Conservation (phyloP, 2,329 filamentous ascomycete species). For the Anthostomella pinea region DNA sequence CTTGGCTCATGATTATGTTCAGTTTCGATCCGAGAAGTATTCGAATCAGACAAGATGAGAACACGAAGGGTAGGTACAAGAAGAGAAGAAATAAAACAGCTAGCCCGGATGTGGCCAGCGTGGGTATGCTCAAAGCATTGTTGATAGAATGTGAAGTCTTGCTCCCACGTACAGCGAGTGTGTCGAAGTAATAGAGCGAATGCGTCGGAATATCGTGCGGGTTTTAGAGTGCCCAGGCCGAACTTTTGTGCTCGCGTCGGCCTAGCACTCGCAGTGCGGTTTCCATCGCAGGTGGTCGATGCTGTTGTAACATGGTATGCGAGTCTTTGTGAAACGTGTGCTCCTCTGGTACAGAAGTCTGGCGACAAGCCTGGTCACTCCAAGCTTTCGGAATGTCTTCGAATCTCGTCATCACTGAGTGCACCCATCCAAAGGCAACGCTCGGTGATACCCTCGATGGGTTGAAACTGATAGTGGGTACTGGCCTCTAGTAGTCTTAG, state of each 20-base stretch:
- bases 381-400: slow-evolving; percentile 48
- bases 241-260: too few species aligned
- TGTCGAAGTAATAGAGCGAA: too few species aligned
- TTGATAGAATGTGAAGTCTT: slow-evolving; percentile 1
- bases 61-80: slow-evolving; percentile 18
- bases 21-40: slow-evolving; percentile 4
- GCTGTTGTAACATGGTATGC: slow-evolving; percentile 19
- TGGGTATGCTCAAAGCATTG: neutral
- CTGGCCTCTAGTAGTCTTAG: slow-evolving; percentile 77
- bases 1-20: slow-evolving; percentile 8
- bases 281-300: too few species aligned
- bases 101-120: too few species aligned
- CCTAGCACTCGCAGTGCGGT: too few species aligned
- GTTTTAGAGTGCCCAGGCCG: too few species aligned
- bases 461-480: slow-evolving; percentile 68
- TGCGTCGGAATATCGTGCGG: too few species aligned
- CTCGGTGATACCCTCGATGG: slow-evolving; percentile 74
- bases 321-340: slow-evolving; percentile 11
- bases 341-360: too few species aligned
- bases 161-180: too few species aligned
- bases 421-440: slow-evolving; percentile 84
- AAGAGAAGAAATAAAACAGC: slow-evolving; percentile 14
- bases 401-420: slow-evolving; percentile 71
- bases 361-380: slow-evolving; percentile 37
- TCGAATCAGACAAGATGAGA: too few species aligned